Conservation (phyloP, 345 rosid genomes). For the Citrus australasica region DNA sequence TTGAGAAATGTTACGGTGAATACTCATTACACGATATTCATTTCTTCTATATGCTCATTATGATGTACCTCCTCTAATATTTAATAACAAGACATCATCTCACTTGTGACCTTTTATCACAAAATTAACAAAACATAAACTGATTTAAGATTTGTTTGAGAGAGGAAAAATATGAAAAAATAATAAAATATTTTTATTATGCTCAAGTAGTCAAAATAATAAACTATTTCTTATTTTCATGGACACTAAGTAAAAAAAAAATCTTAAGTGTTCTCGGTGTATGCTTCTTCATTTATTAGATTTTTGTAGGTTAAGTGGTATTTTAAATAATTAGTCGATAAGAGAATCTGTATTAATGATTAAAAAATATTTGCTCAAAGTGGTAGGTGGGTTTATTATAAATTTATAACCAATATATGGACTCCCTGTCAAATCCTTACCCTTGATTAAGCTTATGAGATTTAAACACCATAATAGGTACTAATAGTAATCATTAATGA, state of each 20-base stretch:
- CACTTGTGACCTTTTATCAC: not conserved
- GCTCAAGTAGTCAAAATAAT: too few relatives aligned
- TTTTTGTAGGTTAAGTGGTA: not conserved
- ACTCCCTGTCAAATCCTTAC: not conserved
- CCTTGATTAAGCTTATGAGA: not conserved
- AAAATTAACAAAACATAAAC: not conserved
- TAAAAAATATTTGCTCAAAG: too few relatives aligned
- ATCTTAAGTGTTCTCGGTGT: too few relatives aligned
- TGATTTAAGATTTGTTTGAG: not conserved
- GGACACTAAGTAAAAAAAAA: too few relatives aligned
- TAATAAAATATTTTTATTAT: too few relatives aligned
- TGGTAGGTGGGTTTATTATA: not conserved
- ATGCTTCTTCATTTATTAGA: not conserved
- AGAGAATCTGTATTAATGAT: not conserved
- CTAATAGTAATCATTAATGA: constrained; percentile 1
- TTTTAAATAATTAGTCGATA: not conserved
- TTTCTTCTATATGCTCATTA: not conserved
- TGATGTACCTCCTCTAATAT: not conserved
- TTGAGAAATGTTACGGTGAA: not conserved
- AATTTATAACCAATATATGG: not conserved
- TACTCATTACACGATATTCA: not conserved
- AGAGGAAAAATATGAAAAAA: too few relatives aligned
- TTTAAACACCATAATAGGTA: not conserved
- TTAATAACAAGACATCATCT: not conserved
- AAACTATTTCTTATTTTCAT: too few relatives aligned